Conservation (phyloP, 2,329 filamentous ascomycete species). For the Alternaria viburni region DNA sequence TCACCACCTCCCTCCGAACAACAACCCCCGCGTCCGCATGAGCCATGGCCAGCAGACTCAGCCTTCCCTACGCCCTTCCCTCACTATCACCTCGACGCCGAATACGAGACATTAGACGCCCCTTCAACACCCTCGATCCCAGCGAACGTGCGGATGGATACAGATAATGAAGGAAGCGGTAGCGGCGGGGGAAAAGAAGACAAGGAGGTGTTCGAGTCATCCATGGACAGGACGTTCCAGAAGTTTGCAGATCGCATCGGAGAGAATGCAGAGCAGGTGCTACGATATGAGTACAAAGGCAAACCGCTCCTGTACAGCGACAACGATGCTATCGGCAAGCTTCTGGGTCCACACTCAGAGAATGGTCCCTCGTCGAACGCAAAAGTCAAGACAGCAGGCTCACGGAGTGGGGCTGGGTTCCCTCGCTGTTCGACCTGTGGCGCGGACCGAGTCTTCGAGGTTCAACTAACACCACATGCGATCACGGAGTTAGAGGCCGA, state of each 20-base stretch:
- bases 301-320: slow-evolving; percentile 76
- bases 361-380: slow-evolving; percentile 30
- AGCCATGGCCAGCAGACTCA: slow-evolving; percentile 77
- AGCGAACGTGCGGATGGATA: slow-evolving; percentile 53
- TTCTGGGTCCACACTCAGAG: slow-evolving; percentile 55
- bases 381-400: slow-evolving; percentile 37
- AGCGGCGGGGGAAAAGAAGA: slow-evolving; percentile 50
- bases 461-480: slow-evolving; percentile 89
- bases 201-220: slow-evolving; percentile 56
- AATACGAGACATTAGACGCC: slow-evolving; percentile 82
- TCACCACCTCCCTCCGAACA: slow-evolving; percentile 46
- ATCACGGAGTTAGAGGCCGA: slow-evolving; percentile 85
- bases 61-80: slow-evolving; percentile 75
- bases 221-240: slow-evolving; percentile 59
- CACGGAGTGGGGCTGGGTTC: slow-evolving; percentile 55
- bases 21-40: slow-evolving; percentile 53
- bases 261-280: slow-evolving; percentile 58
- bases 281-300: slow-evolving; percentile 58
- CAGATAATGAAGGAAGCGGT: slow-evolving; percentile 40
- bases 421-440: slow-evolving; percentile 81
- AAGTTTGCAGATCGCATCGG: slow-evolving; percentile 58
- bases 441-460: slow-evolving; percentile 78
- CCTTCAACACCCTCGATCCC: slow-evolving; percentile 59
- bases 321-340: slow-evolving; percentile 73
- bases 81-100: slow-evolving; percentile 80